Conservation (phyloP, 768 basidiomycete genomes). For the Xerocomellus chrysenteron region DNA sequence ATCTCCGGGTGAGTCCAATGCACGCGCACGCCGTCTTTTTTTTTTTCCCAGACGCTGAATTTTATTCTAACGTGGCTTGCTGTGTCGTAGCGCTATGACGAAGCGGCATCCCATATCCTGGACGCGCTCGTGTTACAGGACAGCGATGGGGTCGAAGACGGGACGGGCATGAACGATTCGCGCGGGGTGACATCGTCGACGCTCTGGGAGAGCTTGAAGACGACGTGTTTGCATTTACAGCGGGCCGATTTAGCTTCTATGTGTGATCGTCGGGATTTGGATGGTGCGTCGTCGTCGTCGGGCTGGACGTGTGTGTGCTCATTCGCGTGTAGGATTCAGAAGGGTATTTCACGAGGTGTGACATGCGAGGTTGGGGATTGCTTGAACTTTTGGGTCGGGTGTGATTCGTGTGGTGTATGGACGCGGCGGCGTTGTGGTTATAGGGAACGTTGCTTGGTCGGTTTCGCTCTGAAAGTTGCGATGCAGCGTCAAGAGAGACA, state of each 20-base stretch:
- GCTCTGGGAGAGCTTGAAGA: slow-evolving; percentile 88
- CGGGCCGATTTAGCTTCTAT: slow-evolving; percentile 72
- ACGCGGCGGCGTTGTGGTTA: neutral
- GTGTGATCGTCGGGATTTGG: slow-evolving; percentile 72
- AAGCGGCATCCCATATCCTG: slow-evolving; percentile 83
- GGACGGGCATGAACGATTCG: slow-evolving; percentile 42
- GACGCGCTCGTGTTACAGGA: slow-evolving; percentile 91
- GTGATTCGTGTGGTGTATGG: neutral
- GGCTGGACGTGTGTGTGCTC: neutral
- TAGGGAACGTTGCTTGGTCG: neutral
- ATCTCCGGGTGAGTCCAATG: slow-evolving; percentile 60
- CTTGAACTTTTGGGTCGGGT: neutral
- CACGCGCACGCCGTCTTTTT: neutral
- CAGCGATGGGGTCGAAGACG: slow-evolving; percentile 66
- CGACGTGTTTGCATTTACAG: slow-evolving; percentile 78
- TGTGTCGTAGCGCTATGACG: slow-evolving; percentile 66
- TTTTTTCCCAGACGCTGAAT: slow-evolving; percentile 3
- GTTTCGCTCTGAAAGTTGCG: neutral
- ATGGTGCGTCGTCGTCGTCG: slow-evolving; percentile 41
- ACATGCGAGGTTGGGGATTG: neutral
- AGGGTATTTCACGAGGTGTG: slow-evolving; percentile 8
- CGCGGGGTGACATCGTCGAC: slow-evolving; percentile 75
- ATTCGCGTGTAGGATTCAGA: slow-evolving; percentile 13
- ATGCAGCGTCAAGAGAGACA: neutral
- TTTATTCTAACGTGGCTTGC: neutral